These are phyloP conservation scores for Metschnikowia kunwiensis DNA, from an alignment of 805 yeast species.

Conservation along the genomic window DNA sequence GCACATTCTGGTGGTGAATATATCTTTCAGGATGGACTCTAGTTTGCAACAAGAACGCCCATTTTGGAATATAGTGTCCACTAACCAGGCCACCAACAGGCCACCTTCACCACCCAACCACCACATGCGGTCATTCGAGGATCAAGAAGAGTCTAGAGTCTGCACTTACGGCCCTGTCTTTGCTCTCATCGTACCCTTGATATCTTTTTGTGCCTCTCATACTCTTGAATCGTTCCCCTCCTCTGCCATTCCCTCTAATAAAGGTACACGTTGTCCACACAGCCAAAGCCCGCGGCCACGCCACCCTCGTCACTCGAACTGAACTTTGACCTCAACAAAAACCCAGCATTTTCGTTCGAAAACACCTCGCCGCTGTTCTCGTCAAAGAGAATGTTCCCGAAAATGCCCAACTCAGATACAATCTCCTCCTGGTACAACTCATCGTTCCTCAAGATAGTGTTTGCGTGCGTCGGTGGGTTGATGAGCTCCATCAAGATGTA, in stretches of 20 bases:
- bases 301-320: slow-evolving; percentile 94
- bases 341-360: slow-evolving; percentile 72
- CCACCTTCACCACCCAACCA: no score
- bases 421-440: slow-evolving; percentile 66
- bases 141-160: no score
- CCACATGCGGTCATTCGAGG: no score
- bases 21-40: no score
- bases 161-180: no score
- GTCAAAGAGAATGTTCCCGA: slow-evolving; percentile 79
- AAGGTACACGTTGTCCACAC: slow-evolving; percentile 80
- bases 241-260: slow-evolving; percentile 21
- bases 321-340: slow-evolving; percentile 75
- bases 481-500: slow-evolving; percentile 94
- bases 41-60: no score
- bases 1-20: no score
- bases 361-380: slow-evolving; percentile 53
- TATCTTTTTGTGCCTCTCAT: not conserved
- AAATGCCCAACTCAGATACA: slow-evolving; percentile 87
- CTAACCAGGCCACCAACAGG: no score
- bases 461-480: slow-evolving; percentile 65
- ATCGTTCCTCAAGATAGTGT: slow-evolving; percentile 68
- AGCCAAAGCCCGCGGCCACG: slow-evolving; percentile 98
- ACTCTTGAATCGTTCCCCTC: not conserved
- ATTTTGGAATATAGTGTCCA: no score
- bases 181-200: not conserved